Evolutionary conservation across 1,139 yeast genomes (phyloP), one percentile per base, ranked within the genome.

Genomic region (Kluyveromyces sp.): DNA sequence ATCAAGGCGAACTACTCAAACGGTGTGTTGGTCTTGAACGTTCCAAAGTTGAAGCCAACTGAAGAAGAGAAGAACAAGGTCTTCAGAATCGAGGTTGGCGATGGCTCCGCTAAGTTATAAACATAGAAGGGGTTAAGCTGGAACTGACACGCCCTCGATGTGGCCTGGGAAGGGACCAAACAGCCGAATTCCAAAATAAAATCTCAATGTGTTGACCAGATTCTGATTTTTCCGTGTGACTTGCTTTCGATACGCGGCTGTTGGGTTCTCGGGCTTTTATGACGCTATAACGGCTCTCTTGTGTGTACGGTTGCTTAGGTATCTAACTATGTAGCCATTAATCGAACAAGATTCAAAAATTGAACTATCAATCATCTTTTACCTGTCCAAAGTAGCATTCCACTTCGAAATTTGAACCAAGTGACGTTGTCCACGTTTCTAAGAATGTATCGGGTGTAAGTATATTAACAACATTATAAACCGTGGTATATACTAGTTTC

Each of bases 1-100:
- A 69, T 70, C 48, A 60, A 56, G 47, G 74, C 73, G 13, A 62
- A 52, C 39, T 67, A 66, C 49, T 56, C 61, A 15, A 60, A 67
- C 42, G 75, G 75, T 49, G 64, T 70, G 22, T 56, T 70, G 50
- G 58, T 61, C 22, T 54, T 70, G 47, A 55, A 51, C 12, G 60
- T 70, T 42, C 73, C 73, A 48, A 70, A 70, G 48, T 47, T 64
- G 33, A 48, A 52, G 36, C 58, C 56, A 29, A 44, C 51, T 15
- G 58, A 55, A 4, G 64, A 58, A n/a, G 52, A 55, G 16, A 46
- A 51, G 30, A 34, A 29, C n/a, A 36, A 41, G 35, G 51, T 63
- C 13, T 65, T 57, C 39, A 62, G 63, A 46, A 66, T 69, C 46
- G 66, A 55, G 39, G 65, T 68, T 39, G 38, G 41, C 25, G 55